Percentiles rank a stretch among this genome's conserved stretches.
phyloP scores from a whole-genome alignment of 2,329 filamentous ascomycete genomes.

The Aspergillus sojae region DNA sequence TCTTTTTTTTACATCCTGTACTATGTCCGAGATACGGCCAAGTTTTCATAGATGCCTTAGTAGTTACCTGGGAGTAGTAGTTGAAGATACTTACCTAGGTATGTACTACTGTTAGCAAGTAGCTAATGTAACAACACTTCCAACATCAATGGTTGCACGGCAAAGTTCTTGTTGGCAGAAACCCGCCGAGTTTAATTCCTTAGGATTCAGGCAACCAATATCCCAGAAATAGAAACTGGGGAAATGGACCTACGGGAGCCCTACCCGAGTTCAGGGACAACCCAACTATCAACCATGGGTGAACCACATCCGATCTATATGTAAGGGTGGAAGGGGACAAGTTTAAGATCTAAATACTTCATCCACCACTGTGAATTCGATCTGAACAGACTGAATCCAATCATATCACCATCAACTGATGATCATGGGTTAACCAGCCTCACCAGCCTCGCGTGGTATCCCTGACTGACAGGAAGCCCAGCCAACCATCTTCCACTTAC shows the following conservation, averaged over 20 bases:
- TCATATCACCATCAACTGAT: background rate
- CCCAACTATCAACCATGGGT: background rate
- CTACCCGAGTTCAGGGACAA: background rate
- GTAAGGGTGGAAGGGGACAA: background rate
- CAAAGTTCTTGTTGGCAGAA: background rate
- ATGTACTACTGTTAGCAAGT: background rate
- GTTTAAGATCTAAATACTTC: background rate
- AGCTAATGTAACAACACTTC: no score
- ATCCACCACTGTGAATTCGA: background rate
- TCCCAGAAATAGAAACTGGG: background rate
- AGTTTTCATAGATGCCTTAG: background rate
- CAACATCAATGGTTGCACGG: background rate
- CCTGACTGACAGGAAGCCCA: background rate
- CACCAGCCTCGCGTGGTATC: slow-evolving; percentile 6
- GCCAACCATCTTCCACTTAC: background rate
- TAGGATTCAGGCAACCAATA: background rate
- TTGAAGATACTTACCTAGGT: no score
- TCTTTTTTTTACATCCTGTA: background rate
- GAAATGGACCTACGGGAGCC: background rate
- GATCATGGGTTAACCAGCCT: background rate
- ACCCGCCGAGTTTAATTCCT: background rate
- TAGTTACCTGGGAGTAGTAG: no score
- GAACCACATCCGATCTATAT: background rate
- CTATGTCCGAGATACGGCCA: no score
- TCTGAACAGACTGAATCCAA: background rate